Conservation (phyloP, 2,329 filamentous ascomycete genomes). For the Erysiphe neolycopersici region DNA sequence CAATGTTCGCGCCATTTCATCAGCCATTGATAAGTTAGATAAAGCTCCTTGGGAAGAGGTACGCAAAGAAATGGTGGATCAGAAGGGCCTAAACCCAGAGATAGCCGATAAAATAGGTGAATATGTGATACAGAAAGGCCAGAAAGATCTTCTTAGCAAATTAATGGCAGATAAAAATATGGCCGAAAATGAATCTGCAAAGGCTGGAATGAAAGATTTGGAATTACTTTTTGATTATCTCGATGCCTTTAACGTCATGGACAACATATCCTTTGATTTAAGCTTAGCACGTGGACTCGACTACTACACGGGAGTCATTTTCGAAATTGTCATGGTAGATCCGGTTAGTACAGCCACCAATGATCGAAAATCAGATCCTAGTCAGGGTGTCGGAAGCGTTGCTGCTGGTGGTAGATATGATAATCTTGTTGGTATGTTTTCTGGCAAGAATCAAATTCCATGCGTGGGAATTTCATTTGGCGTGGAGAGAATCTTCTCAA, state of each 20-base stretch:
- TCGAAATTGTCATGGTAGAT: conserved; percentile 55
- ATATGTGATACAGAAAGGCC: conserved; percentile 56
- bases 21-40: conserved; percentile 86
- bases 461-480: conserved; percentile 83
- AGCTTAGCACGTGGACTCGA: conserved; percentile 76
- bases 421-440: conserved; percentile 84
- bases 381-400: conserved; percentile 60
- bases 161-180: conserved; percentile 42
- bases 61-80: conserved; percentile 73
- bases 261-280: conserved; percentile 66
- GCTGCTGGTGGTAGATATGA: conserved; percentile 83
- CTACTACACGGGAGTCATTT: conserved; percentile 57
- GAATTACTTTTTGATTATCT: conserved; percentile 58
- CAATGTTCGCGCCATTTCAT: conserved; percentile 71
- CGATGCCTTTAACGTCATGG: conserved; percentile 44
- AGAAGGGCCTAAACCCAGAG: conserved; percentile 53
- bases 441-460: conserved; percentile 60
- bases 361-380: conserved; percentile 54
- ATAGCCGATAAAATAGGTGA: conserved; percentile 71
- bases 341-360: conserved; percentile 19
- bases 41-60: conserved; percentile 81
- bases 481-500: conserved; percentile 83
- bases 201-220: conserved; percentile 60
- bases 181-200: conserved; percentile 44
- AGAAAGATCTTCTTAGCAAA: conserved; percentile 43